Percentiles rank a stretch among this genome's conserved stretches.
phyloP scores from a whole-genome alignment of 306 rosid species.

The Sphenostylis stenocarpa region DNA sequence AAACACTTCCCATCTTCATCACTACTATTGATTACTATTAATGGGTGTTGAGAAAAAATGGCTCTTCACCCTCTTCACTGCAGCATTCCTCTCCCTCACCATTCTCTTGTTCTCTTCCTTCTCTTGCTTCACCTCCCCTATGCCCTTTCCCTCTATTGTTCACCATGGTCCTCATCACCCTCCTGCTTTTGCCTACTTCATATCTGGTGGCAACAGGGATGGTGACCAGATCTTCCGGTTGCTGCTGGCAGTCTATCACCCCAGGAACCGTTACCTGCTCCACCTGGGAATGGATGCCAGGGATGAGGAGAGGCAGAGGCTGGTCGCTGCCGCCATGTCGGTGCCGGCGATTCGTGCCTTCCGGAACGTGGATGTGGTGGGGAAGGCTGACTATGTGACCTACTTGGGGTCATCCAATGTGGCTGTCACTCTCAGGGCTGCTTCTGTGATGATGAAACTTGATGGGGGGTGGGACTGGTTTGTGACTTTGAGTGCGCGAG shows the following conservation, averaged over 20 bases:
- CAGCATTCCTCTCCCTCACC: constrained; percentile 56
- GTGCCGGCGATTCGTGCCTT: constrained; percentile 73
- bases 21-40: not conserved
- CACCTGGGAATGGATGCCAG: constrained; percentile 65
- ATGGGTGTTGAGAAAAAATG: constrained; percentile 89
- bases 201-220: constrained; percentile 63
- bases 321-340: constrained; percentile 40
- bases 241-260: constrained; percentile 73
- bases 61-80: constrained; percentile 70
- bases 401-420: constrained; percentile 66
- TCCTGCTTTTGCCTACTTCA: constrained; percentile 80
- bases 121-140: constrained; percentile 61
- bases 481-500: constrained; percentile 68
- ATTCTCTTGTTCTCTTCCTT: constrained; percentile 59
- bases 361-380: constrained; percentile 75
- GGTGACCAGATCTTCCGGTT: constrained; percentile 69
- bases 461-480: constrained; percentile 86
- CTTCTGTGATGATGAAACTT: constrained; percentile 66
- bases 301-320: constrained; percentile 57
- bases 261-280: constrained; percentile 70
- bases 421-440: constrained; percentile 72
- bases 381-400: constrained; percentile 74
- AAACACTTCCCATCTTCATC: not conserved
- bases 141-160: constrained; percentile 57
- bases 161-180: constrained; percentile 61